phyloP scores from a whole-genome alignment of 1,284 basidiomycete species.

The Polyporus tsugae region DNA sequence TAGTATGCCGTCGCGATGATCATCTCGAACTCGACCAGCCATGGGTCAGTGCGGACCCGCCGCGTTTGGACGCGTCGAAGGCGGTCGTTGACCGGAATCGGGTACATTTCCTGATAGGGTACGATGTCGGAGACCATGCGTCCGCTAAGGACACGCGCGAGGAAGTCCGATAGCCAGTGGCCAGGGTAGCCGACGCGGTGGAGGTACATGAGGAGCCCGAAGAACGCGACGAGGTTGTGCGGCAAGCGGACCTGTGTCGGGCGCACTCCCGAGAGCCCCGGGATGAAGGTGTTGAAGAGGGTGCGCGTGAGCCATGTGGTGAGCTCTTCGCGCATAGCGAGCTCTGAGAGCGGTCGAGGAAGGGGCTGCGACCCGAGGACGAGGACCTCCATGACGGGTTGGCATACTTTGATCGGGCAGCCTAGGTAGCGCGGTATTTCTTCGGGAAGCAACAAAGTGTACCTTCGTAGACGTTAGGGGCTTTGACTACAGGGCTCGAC shows the following conservation, averaged over 20 bases:
- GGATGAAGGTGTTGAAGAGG: slow-evolving; percentile 45
- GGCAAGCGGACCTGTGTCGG: slow-evolving; percentile 46
- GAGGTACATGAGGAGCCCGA: slow-evolving; percentile 47
- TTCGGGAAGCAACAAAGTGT: slow-evolving; percentile 39
- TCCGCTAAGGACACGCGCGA: slow-evolving; percentile 41
- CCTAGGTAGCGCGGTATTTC: slow-evolving; percentile 43
- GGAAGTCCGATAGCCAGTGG: slow-evolving; percentile 47
- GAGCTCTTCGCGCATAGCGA: slow-evolving; percentile 45
- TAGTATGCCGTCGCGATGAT: slow-evolving; percentile 40
- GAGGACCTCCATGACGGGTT: slow-evolving; percentile 34
- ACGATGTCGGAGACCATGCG: slow-evolving; percentile 40
- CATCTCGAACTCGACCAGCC: slow-evolving; percentile 44
- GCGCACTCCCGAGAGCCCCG: slow-evolving; percentile 38
- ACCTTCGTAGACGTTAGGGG: slow-evolving; percentile 33
- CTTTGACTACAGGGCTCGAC: not conserved
- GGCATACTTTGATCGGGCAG: slow-evolving; percentile 30
- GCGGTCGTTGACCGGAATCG: slow-evolving; percentile 43
- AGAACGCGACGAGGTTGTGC: slow-evolving; percentile 47
- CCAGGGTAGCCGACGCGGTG: slow-evolving; percentile 46
- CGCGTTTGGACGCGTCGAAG: slow-evolving; percentile 32
- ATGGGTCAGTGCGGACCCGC: slow-evolving; percentile 42
- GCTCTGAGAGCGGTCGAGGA: slow-evolving; percentile 38
- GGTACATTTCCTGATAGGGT: slow-evolving; percentile 38
- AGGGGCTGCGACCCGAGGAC: slow-evolving; percentile 32
- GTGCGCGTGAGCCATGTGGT: slow-evolving; percentile 49